Evolutionary conservation across 2,329 filamentous ascomycete genomes (phyloP), one percentile per base, ranked within the genome.

Genomic region (Fusarium nelsonii): DNA sequence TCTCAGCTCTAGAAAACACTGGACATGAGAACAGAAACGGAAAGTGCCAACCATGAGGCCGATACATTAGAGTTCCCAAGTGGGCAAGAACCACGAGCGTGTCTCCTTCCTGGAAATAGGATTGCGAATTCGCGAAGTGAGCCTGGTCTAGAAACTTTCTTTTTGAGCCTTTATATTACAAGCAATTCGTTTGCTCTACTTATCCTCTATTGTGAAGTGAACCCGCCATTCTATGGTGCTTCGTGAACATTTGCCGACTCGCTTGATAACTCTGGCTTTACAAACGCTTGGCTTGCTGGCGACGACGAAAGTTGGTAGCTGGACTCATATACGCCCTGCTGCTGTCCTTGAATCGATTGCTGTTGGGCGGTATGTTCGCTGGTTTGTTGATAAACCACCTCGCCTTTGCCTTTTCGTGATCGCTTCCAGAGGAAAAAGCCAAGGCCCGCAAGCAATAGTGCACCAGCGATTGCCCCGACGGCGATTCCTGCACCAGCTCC

Each of bases 401-500:
- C 16, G 8, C 32, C 20, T 16, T 43, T 46, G 23, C 11, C 28
- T 5, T 53, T 63, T 30, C 45, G 34, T 3, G 39, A 54, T 23
- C 39, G 46, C 34, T 30, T 63, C 59, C 59, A 63, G n/a, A 44
- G 18, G 14, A 63, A 32, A 33, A 45, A 61, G 7, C 46, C 59
- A 6, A 63, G 15, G 14, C 55, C 59, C 0, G 40, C 34, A 12
- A 63, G 23, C 16, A 59, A 33, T 14, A 63, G 6, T 5, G 18
- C 48, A 6, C 59, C 46, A 6, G 16, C 20, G 3, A 50, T 54
- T 20, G 59, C 56, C 12, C 55, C 59, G 9, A 54, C 23, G 3
- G 55, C 48, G n/a, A 63, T 63, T 32, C 59, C 59, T 15, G 56
- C 59, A 6, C 41, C 45, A 15, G 46, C 56, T 23, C 55, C 48